These are phyloP conservation scores for Exophiala oligosperma DNA, from an alignment of 2,329 filamentous ascomycete genomes.

Conservation along the genomic window DNA sequence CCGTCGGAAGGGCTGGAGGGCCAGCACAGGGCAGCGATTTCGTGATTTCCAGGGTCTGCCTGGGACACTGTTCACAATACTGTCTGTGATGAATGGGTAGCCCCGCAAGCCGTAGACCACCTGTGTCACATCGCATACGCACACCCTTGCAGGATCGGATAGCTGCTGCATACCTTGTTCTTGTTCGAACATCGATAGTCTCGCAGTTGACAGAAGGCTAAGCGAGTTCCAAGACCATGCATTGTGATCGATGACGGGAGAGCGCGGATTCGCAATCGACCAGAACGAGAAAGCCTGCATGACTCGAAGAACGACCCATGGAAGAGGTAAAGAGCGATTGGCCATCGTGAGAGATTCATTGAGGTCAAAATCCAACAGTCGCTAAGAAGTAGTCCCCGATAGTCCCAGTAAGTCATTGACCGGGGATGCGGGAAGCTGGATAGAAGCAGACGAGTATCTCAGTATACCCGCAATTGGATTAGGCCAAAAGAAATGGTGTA, in stretches of 20 bases:
- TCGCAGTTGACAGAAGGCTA: background rate
- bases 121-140: background rate
- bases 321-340: background rate
- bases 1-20: background rate
- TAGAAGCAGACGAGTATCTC: background rate
- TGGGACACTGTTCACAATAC: background rate
- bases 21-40: background rate
- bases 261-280: background rate
- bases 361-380: background rate
- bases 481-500: background rate
- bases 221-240: background rate
- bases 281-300: background rate
- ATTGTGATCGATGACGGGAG: background rate
- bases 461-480: background rate
- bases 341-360: background rate
- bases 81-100: constrained; percentile 10
- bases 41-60: background rate
- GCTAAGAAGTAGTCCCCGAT: background rate
- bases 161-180: constrained; percentile 7
- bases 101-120: background rate
- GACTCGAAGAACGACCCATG: background rate
- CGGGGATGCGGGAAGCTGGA: background rate
- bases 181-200: constrained; percentile 10
- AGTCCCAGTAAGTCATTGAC: background rate
- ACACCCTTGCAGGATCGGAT: constrained; percentile 7